Evolutionary conservation across 78 protist species (phyloP).

Genomic region (Goniomonas avonlea): DNA sequence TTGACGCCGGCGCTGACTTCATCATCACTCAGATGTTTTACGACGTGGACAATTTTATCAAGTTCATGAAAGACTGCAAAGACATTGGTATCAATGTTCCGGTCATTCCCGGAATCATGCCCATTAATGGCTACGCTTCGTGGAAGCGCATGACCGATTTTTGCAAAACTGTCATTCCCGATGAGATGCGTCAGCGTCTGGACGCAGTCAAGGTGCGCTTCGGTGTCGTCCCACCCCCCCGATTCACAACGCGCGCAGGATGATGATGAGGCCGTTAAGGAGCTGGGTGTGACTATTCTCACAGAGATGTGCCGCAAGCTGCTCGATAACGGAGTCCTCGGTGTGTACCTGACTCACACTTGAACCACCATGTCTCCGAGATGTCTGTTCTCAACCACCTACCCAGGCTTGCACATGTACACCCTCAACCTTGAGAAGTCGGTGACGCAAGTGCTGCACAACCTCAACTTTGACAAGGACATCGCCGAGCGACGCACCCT

Average conservation of each 20-base stretch:
- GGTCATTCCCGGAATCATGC: constrained; percentile 95
- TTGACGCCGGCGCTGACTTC: constrained; percentile 91
- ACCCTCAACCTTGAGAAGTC: constrained; percentile 82
- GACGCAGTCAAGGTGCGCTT: constrained; percentile 52
- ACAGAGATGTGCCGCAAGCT: constrained; percentile 56
- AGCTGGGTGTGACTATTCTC: constrained; percentile 64
- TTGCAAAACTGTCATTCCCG: constrained; percentile 55
- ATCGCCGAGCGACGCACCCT: constrained; percentile 27
- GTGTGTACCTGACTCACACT: too few relatives aligned
- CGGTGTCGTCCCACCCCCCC: background rate
- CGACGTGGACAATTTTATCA: constrained; percentile 52
- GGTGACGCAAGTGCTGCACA: constrained; percentile 47
- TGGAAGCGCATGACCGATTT: constrained; percentile 68
- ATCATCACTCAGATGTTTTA: constrained; percentile 90
- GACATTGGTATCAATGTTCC: constrained; percentile 75
- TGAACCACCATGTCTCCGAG: too few relatives aligned
- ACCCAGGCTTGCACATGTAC: constrained; percentile 86
- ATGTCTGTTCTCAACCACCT: too few relatives aligned
- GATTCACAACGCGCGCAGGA: background rate
- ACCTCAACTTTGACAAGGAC: constrained; percentile 23
- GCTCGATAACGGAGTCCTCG: background rate
- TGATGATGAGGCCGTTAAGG: constrained; percentile 73
- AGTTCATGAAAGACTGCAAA: constrained; percentile 55
- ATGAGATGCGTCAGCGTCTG: constrained; percentile 35
- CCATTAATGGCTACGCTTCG: constrained; percentile 76